Base-by-base conservation (phyloP, 441 rosid species). In the Flueggea neowawraea region DNA sequence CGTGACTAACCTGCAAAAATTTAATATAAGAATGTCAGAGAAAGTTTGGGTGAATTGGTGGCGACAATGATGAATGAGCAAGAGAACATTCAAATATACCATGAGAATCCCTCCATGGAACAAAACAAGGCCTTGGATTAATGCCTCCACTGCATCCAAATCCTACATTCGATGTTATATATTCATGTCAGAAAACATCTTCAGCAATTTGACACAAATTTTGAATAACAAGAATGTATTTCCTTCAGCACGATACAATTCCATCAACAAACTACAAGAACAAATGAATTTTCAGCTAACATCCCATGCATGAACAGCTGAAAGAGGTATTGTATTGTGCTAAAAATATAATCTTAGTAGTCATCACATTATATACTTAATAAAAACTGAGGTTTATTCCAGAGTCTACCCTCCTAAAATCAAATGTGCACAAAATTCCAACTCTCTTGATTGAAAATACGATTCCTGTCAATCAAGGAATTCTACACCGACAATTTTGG, bases 41-140 rank as follows among this genome's bases (percentile, higher is more conserved):
- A n/a, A 44, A 16, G 14, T 14, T 47, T 43, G 44, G 17, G 55
- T 31, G 6, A 16, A 28, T 52, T 0, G 36, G 47, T 50, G 36
- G 16, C 32, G 47, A 63, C 7, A 12, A 15, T 6, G 22, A 57
- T 7, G 4, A 15, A 31, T 54, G 5, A 28, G 16, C 52, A 54
- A 11, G 10, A 17, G 13, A 54, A 41, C 7, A 36, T 36, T 22
- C 28, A n/a, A 31, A 10, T 5, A 51, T 83, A 95, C 99, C 99
- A 87, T 91, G 71, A 91, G 87, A 69, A 95, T 91, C 60, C 99
- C 97, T 76, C 99, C 99, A 80, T 95, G 97, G 85, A 86, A 91
- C 74, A 95, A 58, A 43, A 95, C 97, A 65, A 95, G 97, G 58
- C 99, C 99, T 84, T 95, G 97, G 71, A 95, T 95, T 72, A 95